Evolutionary conservation across 257 asterid species (phyloP).

Genomic region (Ilex asprella): DNA sequence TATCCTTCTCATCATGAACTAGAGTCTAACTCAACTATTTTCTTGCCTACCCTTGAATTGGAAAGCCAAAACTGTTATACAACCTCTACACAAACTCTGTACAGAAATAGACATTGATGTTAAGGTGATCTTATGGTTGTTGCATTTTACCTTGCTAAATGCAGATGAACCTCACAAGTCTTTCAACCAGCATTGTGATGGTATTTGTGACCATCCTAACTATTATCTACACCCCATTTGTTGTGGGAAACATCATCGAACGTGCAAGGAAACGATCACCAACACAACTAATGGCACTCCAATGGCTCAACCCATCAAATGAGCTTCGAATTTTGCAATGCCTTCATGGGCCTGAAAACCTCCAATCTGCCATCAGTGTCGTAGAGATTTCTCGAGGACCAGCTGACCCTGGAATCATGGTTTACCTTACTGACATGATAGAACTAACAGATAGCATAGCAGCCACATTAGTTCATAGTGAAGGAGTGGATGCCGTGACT

Average conservation of each 20-base stretch:
- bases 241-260: conserved; percentile 56
- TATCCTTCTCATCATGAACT: neutral
- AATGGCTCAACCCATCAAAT: conserved; percentile 47
- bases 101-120: neutral
- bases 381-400: conserved; percentile 67
- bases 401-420: conserved; percentile 59
- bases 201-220: conserved; percentile 56
- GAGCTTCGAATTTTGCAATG: conserved; percentile 66
- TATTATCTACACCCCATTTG: conserved; percentile 57
- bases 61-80: too few relatives aligned
- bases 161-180: conserved; percentile 53
- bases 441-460: conserved; percentile 73
- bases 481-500: conserved; percentile 38
- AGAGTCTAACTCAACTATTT: neutral
- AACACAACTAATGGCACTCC: conserved; percentile 79
- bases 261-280: conserved; percentile 82
- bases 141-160: neutral
- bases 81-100: too few relatives aligned
- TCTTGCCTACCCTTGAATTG: neutral
- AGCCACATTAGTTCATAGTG: conserved; percentile 48
- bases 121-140: neutral
- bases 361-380: conserved; percentile 49
- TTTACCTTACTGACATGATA: conserved; percentile 68
- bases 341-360: conserved; percentile 44
- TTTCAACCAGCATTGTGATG: conserved; percentile 54